Evolutionary conservation across 495 filamentous ascomycete genomes (phyloP).

Genomic region (Daldinia decipiens): DNA sequence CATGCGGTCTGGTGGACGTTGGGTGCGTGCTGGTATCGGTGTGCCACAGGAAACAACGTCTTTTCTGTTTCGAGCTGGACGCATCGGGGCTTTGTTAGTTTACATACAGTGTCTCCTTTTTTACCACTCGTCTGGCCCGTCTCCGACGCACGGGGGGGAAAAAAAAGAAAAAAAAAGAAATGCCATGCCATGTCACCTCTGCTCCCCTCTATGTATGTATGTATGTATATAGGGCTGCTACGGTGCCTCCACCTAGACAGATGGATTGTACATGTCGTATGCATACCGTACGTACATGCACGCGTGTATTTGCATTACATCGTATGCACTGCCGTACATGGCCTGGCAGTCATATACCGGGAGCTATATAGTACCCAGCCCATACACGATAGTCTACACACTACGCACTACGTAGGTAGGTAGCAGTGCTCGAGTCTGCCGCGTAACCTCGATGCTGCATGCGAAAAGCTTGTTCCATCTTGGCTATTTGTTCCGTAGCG

Average conservation of each 20-base stretch:
- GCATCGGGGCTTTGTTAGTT: conserved; percentile 45
- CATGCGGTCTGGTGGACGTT: conserved; percentile 22
- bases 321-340: conserved; percentile 4
- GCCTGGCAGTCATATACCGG: conserved; percentile 26
- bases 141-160: conserved; percentile 13
- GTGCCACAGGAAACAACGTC: conserved; percentile 30
- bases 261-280: conserved; percentile 1
- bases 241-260: conserved; percentile 14
- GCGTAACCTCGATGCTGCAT: conserved; percentile 27
- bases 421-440: conserved; percentile 1
- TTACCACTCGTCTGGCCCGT: conserved; percentile 29
- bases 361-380: neutral
- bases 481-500: conserved; percentile 36
- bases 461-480: conserved; percentile 45
- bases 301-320: conserved; percentile 6
- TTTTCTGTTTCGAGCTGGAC: conserved; percentile 35
- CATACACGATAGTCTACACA: neutral
- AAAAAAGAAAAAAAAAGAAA: neutral
- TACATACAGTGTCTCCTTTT: conserved; percentile 10
- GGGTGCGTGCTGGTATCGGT: conserved; percentile 20
- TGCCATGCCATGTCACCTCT: conserved; percentile 17
- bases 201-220: neutral
- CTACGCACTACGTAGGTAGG: conserved; percentile 21
- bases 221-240: conserved; percentile 30
- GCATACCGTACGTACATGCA: neutral